Evolutionary conservation across 148 eudicot genomes (phyloP).

Genomic region (Fallopia convolvulus): DNA sequence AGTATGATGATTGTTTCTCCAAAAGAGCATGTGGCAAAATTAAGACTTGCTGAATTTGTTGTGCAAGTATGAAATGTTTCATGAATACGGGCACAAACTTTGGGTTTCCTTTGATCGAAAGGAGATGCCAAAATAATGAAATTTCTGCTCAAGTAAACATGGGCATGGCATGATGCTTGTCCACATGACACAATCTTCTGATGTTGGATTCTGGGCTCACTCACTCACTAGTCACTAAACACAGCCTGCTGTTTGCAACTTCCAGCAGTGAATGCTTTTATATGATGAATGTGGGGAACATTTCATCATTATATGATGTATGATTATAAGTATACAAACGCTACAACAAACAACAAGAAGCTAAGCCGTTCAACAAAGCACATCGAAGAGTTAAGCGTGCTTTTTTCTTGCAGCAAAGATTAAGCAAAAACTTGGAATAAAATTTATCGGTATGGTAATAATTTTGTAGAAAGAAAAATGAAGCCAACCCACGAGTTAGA

Average conservation of each 20-base stretch:
- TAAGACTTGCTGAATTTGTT: conserved; percentile 5
- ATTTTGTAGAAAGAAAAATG: background rate
- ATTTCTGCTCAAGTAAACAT: background rate
- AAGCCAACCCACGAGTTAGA: conserved; percentile 1
- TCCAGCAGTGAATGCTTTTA: background rate
- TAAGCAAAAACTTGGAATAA: background rate
- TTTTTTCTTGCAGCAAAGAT: background rate
- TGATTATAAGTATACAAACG: background rate
- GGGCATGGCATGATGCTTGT: conserved; percentile 7
- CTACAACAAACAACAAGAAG: background rate
- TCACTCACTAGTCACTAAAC: background rate
- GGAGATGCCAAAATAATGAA: conserved; percentile 6
- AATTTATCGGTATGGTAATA: background rate
- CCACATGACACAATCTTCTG: conserved; percentile 8
- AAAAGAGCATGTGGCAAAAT: background rate
- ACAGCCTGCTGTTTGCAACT: background rate
- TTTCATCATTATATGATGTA: background rate
- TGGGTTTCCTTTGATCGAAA: conserved; percentile 4
- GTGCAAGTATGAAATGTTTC: conserved; percentile 10
- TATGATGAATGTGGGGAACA: conserved; percentile 2
- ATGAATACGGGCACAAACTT: background rate
- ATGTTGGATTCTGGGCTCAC: background rate
- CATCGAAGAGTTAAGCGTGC: background rate
- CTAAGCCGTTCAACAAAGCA: background rate
- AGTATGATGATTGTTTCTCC: background rate